Percentiles rank a stretch among this genome's conserved stretches.
These are phyloP conservation scores for Fonsecaea nubica DNA, from an alignment of 2,329 filamentous ascomycete genomes.

Conservation along the genomic window DNA sequence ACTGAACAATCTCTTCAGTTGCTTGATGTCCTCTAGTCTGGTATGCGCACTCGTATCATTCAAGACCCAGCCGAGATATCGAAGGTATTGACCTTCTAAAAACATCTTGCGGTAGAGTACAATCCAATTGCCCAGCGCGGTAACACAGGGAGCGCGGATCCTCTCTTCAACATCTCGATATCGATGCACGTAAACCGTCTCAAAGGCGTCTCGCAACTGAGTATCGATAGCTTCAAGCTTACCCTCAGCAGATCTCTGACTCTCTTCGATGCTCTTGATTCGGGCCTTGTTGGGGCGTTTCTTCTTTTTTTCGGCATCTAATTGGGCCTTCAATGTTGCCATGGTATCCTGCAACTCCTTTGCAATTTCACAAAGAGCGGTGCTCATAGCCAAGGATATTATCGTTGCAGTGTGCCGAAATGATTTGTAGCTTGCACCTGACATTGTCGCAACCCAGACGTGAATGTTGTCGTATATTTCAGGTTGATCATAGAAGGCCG, in stretches of 20 bases:
- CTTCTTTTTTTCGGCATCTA: constrained; percentile 77
- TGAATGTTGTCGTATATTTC: constrained; percentile 86
- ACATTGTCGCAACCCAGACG: constrained; percentile 89
- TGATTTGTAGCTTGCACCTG: constrained; percentile 82
- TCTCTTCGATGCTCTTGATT: constrained; percentile 73
- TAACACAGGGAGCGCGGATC: constrained; percentile 86
- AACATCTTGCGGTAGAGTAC: constrained; percentile 82
- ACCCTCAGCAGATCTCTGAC: constrained; percentile 71
- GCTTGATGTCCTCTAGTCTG: constrained; percentile 83
- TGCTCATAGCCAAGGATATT: constrained; percentile 79
- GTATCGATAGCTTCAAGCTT: constrained; percentile 73
- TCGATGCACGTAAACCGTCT: constrained; percentile 91
- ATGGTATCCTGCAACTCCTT: constrained; percentile 73
- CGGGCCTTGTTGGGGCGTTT: constrained; percentile 78
- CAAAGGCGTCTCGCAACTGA: constrained; percentile 83
- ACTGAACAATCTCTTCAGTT: constrained; percentile 79
- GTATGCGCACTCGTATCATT: constrained; percentile 79
- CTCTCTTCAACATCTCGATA: constrained; percentile 92
- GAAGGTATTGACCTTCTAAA: constrained; percentile 86
- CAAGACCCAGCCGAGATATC: constrained; percentile 94
- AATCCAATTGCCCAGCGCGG: constrained; percentile 88
- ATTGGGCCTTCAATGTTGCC: constrained; percentile 77
- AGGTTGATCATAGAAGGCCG: constrained; percentile 76
- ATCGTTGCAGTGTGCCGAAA: constrained; percentile 95
- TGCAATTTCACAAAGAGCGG: constrained; percentile 75